Conservation (phyloP, 2,329 filamentous ascomycete species). For the Kalmusia sp. region DNA sequence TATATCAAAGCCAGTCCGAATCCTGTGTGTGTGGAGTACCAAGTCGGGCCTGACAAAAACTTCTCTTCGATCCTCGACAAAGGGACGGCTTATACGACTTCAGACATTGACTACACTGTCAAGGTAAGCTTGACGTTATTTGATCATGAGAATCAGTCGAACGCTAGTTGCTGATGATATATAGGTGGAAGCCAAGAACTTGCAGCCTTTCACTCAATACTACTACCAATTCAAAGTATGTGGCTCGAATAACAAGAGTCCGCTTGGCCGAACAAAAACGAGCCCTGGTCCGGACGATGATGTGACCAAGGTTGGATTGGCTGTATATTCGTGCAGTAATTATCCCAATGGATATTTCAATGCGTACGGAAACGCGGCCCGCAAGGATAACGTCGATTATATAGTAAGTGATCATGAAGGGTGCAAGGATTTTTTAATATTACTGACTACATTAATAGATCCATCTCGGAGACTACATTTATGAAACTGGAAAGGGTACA, state of each 20-base stretch:
- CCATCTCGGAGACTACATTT: conserved; percentile 65
- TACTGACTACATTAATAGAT: conserved; percentile 41
- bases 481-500: conserved; percentile 57
- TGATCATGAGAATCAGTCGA: not conserved
- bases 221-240: conserved; percentile 74
- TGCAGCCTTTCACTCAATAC: conserved; percentile 70
- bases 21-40: conserved; percentile 71
- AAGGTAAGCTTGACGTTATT: no score
- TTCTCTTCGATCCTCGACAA: conserved; percentile 57
- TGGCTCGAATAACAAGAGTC: conserved; percentile 64
- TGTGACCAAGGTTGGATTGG: conserved; percentile 65
- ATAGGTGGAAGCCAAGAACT: conserved; percentile 67
- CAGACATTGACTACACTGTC: conserved; percentile 75
- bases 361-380: conserved; percentile 51
- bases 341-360: conserved; percentile 60
- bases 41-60: conserved; percentile 58
- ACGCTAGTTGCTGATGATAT: conserved; percentile 16
- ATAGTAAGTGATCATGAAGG: conserved; percentile 3
- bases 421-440: not conserved
- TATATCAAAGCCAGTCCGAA: conserved; percentile 61
- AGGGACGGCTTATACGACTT: conserved; percentile 72
- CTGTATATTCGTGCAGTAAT: conserved; percentile 74
- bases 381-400: conserved; percentile 31
- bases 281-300: conserved; percentile 62
- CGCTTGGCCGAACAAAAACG: conserved; percentile 73